Evolutionary conservation across 1,284 basidiomycete species (phyloP).

Genomic region (Exsudoporus floridanus): DNA sequence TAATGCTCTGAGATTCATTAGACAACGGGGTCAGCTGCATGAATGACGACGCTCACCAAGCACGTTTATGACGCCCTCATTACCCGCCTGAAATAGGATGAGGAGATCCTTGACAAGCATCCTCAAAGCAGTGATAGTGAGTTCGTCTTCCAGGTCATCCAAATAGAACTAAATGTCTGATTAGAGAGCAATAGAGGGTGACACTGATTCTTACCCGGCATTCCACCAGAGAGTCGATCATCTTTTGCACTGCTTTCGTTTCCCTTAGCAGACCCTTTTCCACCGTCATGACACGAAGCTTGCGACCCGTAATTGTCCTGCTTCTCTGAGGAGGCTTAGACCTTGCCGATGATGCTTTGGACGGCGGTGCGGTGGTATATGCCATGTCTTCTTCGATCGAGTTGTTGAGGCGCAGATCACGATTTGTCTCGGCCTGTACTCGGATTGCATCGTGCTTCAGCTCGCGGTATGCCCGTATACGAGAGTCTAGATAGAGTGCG

Average conservation of each 20-base stretch:
- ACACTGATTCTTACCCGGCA: constrained; percentile 63
- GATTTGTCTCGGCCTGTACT: constrained; percentile 87
- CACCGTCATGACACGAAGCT: constrained; percentile 88
- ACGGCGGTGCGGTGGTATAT: constrained; percentile 30
- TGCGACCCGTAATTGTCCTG: constrained; percentile 78
- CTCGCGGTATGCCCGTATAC: constrained; percentile 88
- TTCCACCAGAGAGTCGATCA: constrained; percentile 85
- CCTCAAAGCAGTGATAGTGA: constrained; percentile 85
- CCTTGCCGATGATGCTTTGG: constrained; percentile 30
- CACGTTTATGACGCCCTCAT: constrained; percentile 98
- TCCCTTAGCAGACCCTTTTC: constrained; percentile 95
- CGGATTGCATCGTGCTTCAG: constrained; percentile 92
- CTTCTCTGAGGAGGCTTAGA: constrained; percentile 50
- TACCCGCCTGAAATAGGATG: constrained; percentile 94
- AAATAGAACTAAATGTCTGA: constrained; percentile 76
- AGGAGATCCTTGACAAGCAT: constrained; percentile 98
- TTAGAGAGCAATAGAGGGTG: not conserved
- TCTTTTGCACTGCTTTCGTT: constrained; percentile 86
- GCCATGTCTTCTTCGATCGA: constrained; percentile 56
- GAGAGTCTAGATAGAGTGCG: constrained; percentile 84
- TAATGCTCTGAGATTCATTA: constrained; percentile 77
- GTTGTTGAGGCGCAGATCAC: constrained; percentile 69
- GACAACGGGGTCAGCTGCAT: not conserved
- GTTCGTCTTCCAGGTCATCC: constrained; percentile 90
- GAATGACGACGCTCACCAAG: constrained; percentile 55